Base-by-base conservation (phyloP, 1,284 basidiomycete genomes). In the Stygiomarasmius scandens region DNA sequence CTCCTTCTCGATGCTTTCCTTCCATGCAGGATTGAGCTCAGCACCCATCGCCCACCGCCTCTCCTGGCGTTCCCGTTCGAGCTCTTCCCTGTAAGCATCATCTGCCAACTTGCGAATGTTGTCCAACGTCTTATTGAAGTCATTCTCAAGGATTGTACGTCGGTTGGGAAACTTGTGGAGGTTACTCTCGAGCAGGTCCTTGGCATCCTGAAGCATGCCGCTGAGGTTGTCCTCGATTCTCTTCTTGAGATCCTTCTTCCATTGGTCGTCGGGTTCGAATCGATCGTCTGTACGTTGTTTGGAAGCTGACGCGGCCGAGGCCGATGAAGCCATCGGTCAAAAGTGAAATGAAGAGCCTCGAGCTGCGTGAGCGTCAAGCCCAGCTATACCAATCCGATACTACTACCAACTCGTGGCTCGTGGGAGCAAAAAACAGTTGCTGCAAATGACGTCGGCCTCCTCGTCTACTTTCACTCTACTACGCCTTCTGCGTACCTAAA, bases 61-160 rank as follows among this genome's bases (percentile, higher is more conserved):
- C 59, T 70, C 65, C 49, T 66, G 61, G 51, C 67, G 66, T 59
- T 73, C 70, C 34, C 64, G 58, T 34, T 64, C 62, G 43, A 73
- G 55, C 29, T 63, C 64, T 41, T 64, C 63, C 54, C 58, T 59
- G 53, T 67, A 74, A 32, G 66, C 63, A 41, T 71, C 71, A 36
- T 65, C 60, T 3, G 74, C 74, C 6, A 71, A 50, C 20, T 64
- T 60, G n/a, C 65, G 60, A 49, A 72, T 62, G 27, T 34, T 59
- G 9, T 52, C 34, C 50, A 64, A 55, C 20, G 54, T 43, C n/a
- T 32, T 24, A 5, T 55, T 22, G 34, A 32, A 50, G 34, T 59
- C 58, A 20, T 11, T 52, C 4, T 53, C 12, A 34, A 56, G 27
- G 48, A 45, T 50, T 10, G 32, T 46, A 20, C 51, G 52, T 25